Percentiles rank a stretch among this genome's conserved stretches.
These are phyloP conservation scores for Chalciporus sp. DNA, from an alignment of 1,284 basidiomycete genomes.

Conservation along the genomic window DNA sequence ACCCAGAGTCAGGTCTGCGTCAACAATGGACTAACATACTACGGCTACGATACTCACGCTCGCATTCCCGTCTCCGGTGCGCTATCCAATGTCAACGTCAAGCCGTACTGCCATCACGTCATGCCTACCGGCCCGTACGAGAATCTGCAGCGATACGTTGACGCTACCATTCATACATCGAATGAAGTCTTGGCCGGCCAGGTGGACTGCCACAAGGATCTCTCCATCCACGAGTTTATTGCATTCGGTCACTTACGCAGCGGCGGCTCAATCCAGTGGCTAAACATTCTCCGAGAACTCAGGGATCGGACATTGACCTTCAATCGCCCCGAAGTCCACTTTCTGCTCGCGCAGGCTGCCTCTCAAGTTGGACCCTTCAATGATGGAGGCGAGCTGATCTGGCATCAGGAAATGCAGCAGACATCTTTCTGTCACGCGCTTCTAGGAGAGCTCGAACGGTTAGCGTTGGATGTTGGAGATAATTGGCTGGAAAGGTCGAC, in stretches of 20 bases:
- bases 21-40: slow-evolving; percentile 38
- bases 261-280: slow-evolving; percentile 48
- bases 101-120: slow-evolving; percentile 31
- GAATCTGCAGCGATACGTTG: slow-evolving; percentile 40
- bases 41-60: slow-evolving; percentile 19
- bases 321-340: slow-evolving; percentile 39
- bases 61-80: slow-evolving; percentile 12
- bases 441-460: slow-evolving; percentile 34
- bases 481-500: slow-evolving; percentile 48
- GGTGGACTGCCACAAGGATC: slow-evolving; percentile 35
- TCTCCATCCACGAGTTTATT: slow-evolving; percentile 46
- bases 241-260: slow-evolving; percentile 46
- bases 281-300: slow-evolving; percentile 48
- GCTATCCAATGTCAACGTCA: slow-evolving; percentile 19
- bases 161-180: slow-evolving; percentile 39
- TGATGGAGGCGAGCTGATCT: slow-evolving; percentile 21
- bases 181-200: slow-evolving; percentile 48
- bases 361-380: slow-evolving; percentile 43
- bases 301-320: slow-evolving; percentile 40
- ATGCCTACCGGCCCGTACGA: slow-evolving; percentile 38
- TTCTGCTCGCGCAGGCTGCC: slow-evolving; percentile 42
- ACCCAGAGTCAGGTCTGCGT: slow-evolving; percentile 31
- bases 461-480: slow-evolving; percentile 33
- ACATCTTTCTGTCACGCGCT: slow-evolving; percentile 38
- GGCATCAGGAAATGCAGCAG: slow-evolving; percentile 38